Percentiles rank a stretch among this genome's conserved stretches.
These are phyloP conservation scores for Leptoxyphium fumago DNA, from an alignment of 2,329 filamentous ascomycete species.

Conservation along the genomic window DNA sequence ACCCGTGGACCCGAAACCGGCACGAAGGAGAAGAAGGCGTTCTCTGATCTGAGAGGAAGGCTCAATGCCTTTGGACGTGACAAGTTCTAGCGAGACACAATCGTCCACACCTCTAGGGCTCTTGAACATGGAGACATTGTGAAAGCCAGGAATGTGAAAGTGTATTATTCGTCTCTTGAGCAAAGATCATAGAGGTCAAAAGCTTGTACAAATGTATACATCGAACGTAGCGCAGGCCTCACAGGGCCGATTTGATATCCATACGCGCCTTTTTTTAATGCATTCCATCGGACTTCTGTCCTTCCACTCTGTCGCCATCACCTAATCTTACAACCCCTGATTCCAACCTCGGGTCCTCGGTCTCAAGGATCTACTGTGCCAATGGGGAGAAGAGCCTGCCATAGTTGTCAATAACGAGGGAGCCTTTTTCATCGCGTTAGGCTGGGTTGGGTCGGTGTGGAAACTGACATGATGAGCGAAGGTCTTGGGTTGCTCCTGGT, in stretches of 20 bases:
- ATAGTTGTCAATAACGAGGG: slow-evolving; percentile 10
- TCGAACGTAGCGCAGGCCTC: not conserved
- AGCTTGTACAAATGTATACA: not conserved
- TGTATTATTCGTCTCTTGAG: not conserved
- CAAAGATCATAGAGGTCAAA: not conserved
- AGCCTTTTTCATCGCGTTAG: slow-evolving; percentile 3
- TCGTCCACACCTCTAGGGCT: not conserved
- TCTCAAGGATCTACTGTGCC: not conserved
- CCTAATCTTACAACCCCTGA: not conserved
- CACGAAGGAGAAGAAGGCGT: not conserved
- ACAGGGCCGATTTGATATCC: too few relatives aligned
- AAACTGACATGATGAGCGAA: slow-evolving; percentile 51
- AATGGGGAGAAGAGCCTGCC: not conserved
- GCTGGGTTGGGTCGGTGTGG: not conserved
- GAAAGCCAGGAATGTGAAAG: not conserved
- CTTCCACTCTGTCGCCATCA: not conserved
- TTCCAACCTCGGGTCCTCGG: not conserved
- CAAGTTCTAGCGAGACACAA: not conserved
- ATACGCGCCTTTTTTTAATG: not conserved
- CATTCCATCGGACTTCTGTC: not conserved
- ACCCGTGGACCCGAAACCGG: not conserved
- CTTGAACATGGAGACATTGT: not conserved
- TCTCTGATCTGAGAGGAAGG: not conserved
- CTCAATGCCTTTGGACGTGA: not conserved
- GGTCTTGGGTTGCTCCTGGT: slow-evolving; percentile 87